Conservation (phyloP, 148 eudicot genomes). For the Tetragonia tetragonoides region DNA sequence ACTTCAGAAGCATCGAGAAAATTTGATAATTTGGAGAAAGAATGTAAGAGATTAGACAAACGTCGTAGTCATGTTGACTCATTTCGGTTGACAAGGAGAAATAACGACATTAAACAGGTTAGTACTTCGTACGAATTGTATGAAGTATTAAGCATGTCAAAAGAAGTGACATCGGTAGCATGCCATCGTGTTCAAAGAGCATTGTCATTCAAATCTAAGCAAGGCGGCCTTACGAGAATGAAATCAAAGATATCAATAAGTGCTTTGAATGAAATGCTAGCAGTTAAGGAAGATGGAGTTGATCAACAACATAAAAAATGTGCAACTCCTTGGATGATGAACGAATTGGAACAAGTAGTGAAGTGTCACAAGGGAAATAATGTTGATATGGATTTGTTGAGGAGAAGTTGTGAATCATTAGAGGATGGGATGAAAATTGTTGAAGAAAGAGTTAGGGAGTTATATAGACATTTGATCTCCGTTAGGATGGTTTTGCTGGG, state of each 20-base stretch:
- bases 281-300: neutral
- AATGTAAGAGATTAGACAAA: constrained; percentile 25
- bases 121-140: constrained; percentile 13
- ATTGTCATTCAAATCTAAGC: constrained; percentile 32
- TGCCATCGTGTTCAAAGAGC: constrained; percentile 32
- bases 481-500: constrained; percentile 34
- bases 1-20: constrained; percentile 16
- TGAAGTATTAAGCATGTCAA: constrained; percentile 29
- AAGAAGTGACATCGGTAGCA: constrained; percentile 29
- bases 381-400: constrained; percentile 14
- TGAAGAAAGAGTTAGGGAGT: constrained; percentile 33
- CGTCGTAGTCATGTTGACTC: constrained; percentile 14
- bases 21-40: constrained; percentile 13
- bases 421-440: constrained; percentile 24
- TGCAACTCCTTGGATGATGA: constrained; percentile 30
- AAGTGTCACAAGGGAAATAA: constrained; percentile 8
- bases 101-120: neutral
- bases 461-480: constrained; percentile 31
- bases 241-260: constrained; percentile 24
- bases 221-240: constrained; percentile 25
- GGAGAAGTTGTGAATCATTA: constrained; percentile 26
- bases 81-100: constrained; percentile 11
- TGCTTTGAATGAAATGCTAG: constrained; percentile 23
- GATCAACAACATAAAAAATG: constrained; percentile 18
- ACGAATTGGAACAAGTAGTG: constrained; percentile 26